A percentile compares a stretch with the other conserved stretches of the same genome.
Evolutionary conservation across 176 grass and related monocot species (phyloP).

Genomic region (Pharus latifolius): DNA sequence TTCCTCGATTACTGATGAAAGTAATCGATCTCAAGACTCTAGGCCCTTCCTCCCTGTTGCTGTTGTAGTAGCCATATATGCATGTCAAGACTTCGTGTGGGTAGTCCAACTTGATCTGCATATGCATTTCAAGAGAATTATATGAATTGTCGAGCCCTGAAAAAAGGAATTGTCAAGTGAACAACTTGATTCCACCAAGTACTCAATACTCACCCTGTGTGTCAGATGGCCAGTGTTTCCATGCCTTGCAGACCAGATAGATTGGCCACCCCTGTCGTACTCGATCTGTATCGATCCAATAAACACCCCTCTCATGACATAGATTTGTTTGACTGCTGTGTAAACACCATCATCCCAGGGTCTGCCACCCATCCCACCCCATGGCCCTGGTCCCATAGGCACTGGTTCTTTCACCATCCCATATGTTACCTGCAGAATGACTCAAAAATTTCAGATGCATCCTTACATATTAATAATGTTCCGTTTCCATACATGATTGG

Average conservation of each 20-base stretch:
- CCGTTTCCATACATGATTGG: not conserved
- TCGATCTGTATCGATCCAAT: constrained; percentile 88
- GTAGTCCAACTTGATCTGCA: constrained; percentile 72
- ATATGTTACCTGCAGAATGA: constrained; percentile 36
- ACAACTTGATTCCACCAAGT: not conserved
- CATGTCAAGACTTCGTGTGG: constrained; percentile 80
- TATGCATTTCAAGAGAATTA: not conserved
- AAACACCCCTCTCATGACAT: constrained; percentile 53
- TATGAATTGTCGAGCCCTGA: too few relatives aligned
- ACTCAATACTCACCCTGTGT: constrained; percentile 56
- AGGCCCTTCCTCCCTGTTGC: constrained; percentile 20
- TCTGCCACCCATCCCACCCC: constrained; percentile 79
- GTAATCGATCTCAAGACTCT: constrained; percentile 60
- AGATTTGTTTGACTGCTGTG: constrained; percentile 66
- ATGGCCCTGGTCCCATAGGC: constrained; percentile 71
- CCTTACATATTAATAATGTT: not conserved
- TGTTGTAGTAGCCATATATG: constrained; percentile 76
- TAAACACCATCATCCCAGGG: constrained; percentile 96
- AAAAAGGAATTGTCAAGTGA: not conserved
- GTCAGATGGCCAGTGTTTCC: constrained; percentile 59
- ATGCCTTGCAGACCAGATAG: constrained; percentile 78
- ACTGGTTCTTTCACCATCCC: constrained; percentile 73
- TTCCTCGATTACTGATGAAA: constrained; percentile 53
- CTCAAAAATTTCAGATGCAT: not conserved
- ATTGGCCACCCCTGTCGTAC: constrained; percentile 66